Evolutionary conservation across 2,329 filamentous ascomycete species (phyloP).

Genomic region (Diaporthe sp.): DNA sequence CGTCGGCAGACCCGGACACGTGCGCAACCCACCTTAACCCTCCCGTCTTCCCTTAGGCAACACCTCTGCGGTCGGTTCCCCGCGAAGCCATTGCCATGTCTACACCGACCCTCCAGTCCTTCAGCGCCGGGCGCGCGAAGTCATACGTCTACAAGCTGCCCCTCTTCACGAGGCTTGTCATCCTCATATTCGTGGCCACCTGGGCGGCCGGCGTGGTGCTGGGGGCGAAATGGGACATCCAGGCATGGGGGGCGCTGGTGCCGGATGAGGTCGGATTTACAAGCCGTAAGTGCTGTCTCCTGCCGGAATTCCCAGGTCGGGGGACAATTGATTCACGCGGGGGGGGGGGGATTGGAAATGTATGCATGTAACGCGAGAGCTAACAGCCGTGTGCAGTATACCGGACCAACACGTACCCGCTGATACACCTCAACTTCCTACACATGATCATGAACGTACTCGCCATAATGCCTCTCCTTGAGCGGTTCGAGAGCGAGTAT

Average conservation of each 20-base stretch:
- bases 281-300: conserved; percentile 67
- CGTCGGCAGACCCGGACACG: conserved; percentile 16
- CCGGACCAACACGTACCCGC: conserved; percentile 89
- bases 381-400: conserved; percentile 72
- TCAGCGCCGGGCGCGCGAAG: conserved; percentile 79
- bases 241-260: conserved; percentile 81
- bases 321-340: background rate
- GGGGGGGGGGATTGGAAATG: background rate
- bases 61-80: background rate
- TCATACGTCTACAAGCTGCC: conserved; percentile 89
- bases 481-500: conserved; percentile 92
- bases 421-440: conserved; percentile 85
- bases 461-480: conserved; percentile 86
- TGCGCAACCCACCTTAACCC: conserved; percentile 1
- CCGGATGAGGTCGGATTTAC: conserved; percentile 79
- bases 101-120: conserved; percentile 51
- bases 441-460: conserved; percentile 84
- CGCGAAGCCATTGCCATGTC: conserved; percentile 40
- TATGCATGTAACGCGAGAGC: conserved; percentile 17
- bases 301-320: background rate
- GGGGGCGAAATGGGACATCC: conserved; percentile 75
- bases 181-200: conserved; percentile 73
- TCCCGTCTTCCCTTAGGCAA: background rate
- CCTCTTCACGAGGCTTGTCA: conserved; percentile 80
- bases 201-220: conserved; percentile 64